Percentiles rank a stretch among this genome's conserved stretches.
phyloP scores from a whole-genome alignment of 192 early-diverging fungal species.

The Coemansia sp. region DNA sequence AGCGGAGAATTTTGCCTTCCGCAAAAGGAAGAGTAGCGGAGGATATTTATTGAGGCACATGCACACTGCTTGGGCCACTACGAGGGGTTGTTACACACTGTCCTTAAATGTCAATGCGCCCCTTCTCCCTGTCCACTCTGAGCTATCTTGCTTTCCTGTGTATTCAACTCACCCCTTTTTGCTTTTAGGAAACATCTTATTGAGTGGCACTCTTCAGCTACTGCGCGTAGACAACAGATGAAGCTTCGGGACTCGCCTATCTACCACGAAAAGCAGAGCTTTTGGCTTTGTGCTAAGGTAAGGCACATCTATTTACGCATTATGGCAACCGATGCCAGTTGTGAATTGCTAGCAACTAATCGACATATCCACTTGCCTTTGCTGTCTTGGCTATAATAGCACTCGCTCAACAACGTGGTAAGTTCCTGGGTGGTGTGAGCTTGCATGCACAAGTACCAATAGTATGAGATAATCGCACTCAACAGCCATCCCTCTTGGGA shows the following conservation, averaged over 20 bases:
- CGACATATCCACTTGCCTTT: not conserved
- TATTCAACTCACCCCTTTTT: not conserved
- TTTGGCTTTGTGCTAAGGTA: conserved; percentile 56
- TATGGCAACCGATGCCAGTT: not conserved
- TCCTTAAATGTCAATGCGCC: not conserved
- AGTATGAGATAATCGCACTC: not conserved
- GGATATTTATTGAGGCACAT: not conserved
- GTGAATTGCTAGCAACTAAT: conserved; percentile 6
- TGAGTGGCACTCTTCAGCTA: conserved; percentile 19
- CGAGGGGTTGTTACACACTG: not conserved
- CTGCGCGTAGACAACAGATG: conserved; percentile 21
- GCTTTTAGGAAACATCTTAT: conserved; percentile 23
- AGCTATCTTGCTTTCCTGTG: not conserved
- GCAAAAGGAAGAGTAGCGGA: not conserved
- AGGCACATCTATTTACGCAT: not conserved
- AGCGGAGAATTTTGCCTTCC: conserved; percentile 22
- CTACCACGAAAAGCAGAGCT: conserved; percentile 54
- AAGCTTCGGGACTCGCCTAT: conserved; percentile 50
- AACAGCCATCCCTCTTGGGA: not conserved
- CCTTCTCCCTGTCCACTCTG: not conserved
- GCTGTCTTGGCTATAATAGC: conserved; percentile 17
- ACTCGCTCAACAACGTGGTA: conserved; percentile 56
- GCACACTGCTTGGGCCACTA: not conserved
- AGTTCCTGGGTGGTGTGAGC: not conserved
- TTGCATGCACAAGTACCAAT: not conserved